Base-by-base conservation (phyloP, 768 basidiomycete genomes). In the Pisolithus microcarpus region DNA sequence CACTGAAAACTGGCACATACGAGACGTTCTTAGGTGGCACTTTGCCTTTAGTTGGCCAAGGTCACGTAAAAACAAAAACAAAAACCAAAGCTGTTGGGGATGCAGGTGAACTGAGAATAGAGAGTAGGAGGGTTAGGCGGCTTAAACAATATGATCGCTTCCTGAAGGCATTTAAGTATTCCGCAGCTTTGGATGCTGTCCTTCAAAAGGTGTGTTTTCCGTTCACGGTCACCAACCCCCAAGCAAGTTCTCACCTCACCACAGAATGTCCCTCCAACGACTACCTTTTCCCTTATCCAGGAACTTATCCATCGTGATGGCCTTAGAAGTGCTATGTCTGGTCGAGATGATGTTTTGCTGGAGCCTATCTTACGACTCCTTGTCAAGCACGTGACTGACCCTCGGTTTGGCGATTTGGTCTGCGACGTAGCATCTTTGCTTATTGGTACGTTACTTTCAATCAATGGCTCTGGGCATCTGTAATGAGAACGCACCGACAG, bases 291-390 rank as follows among this genome's bases (percentile, higher is more conserved):
- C 0, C 70, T 99, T 28, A 84, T 99, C 36, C 86, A 91, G 70
- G 95, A 98, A 68, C 75, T 99, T 37, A 83, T 95, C 23, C 87
- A 93, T 61, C 85, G 90, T 10, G 92, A 97, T 67, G 95, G 89
- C 6, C 74, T 98, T 45, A 77, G 82, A 52, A 81, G 81, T 57
- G 94, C 96, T 3, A 75, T 99, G 9, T 77, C 87, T 0, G 90
- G 92, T 42, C 83, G 96, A 31, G 94, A 98, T 61, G 96, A 98
- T 63, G 85, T 97, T 43, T 75, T 95, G 10, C 73, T 99, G 5
- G 92, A 96, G 62, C 94, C 95, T 2, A 75, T 98, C 34, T 77
- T 99, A n/a, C 79, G 82, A 3, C 77, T 97, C 36, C 75, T 98
- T 21, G 70, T 91, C 49, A 90, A 89, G 63, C 78, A 97, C 65